These are phyloP conservation scores for Sporodiniella umbellata DNA, from an alignment of 371 early-diverging fungal species.

Conservation along the genomic window DNA sequence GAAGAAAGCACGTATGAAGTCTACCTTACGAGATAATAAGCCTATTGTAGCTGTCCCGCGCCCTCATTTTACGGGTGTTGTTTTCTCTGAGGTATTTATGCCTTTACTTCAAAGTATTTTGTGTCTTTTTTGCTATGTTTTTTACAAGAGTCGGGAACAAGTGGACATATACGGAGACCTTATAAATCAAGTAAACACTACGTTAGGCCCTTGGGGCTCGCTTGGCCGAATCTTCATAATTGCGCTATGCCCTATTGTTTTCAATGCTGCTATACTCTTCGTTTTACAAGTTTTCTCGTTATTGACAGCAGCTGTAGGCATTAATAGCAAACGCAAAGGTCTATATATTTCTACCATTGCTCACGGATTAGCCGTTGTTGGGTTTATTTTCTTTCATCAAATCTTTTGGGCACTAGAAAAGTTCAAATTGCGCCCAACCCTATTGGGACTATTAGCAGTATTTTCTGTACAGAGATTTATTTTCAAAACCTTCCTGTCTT, in stretches of 20 bases:
- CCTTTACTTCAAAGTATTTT: conserved; percentile 69
- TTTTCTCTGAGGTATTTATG: conserved; percentile 71
- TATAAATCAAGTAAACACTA: conserved; percentile 8
- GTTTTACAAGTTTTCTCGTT: conserved; percentile 70
- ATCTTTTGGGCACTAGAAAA: conserved; percentile 69
- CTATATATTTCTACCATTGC: conserved; percentile 64
- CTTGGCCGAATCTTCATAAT: conserved; percentile 55
- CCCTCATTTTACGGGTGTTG: conserved; percentile 65
- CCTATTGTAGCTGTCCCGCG: conserved; percentile 60
- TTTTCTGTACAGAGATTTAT: conserved; percentile 68
- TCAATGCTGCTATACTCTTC: conserved; percentile 66
- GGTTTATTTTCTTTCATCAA: conserved; percentile 58
- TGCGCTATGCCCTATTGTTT: conserved; percentile 64
- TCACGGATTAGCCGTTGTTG: conserved; percentile 59
- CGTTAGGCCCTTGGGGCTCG: conserved; percentile 13
- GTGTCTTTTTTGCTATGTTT: conserved; percentile 62
- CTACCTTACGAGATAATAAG: conserved; percentile 49
- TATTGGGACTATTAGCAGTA: conserved; percentile 66
- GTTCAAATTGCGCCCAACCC: conserved; percentile 54
- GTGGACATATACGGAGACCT: conserved; percentile 22
- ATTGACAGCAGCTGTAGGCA: conserved; percentile 49
- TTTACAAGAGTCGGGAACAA: conserved; percentile 46
- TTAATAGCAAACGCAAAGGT: conserved; percentile 59
- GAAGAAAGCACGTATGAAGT: conserved; percentile 33
- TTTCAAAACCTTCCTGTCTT: conserved; percentile 65